A percentile compares a stretch with the other conserved stretches of the same genome.
Evolutionary conservation across 768 basidiomycete genomes (phyloP).

Genomic region (Crepidotus variabilis): DNA sequence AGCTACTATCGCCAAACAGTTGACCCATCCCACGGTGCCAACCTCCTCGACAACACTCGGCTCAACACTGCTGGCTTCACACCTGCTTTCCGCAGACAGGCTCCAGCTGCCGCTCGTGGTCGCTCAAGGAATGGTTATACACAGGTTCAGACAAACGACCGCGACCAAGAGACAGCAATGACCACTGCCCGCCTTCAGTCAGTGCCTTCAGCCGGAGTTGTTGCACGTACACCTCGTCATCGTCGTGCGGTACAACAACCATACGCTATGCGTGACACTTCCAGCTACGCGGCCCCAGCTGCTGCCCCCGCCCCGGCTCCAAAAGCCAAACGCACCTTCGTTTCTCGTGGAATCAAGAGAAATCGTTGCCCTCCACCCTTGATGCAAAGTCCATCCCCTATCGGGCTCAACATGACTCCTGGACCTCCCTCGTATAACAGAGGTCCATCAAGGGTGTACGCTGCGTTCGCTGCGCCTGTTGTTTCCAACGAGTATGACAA

Average conservation of each 20-base stretch:
- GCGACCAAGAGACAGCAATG: constrained; percentile 7
- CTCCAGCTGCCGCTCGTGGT: constrained; percentile 1
- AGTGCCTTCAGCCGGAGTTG: neutral
- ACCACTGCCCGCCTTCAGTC: constrained; percentile 12
- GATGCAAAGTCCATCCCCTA: constrained; percentile 27
- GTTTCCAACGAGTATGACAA: constrained; percentile 19
- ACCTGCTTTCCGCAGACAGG: constrained; percentile 3
- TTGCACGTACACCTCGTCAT: constrained; percentile 10
- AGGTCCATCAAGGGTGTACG: constrained; percentile 21
- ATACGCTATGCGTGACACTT: constrained; percentile 5
- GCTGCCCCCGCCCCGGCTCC: constrained; percentile 1
- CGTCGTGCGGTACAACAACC: constrained; percentile 11
- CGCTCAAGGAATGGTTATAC: constrained; percentile 15
- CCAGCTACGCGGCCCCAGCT: constrained; percentile 5
- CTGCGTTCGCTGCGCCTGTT: constrained; percentile 25
- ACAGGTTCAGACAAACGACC: constrained; percentile 11
- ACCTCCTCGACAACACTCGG: constrained; percentile 15
- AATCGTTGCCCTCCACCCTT: constrained; percentile 22
- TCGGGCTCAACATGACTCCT: constrained; percentile 15
- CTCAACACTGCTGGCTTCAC: neutral
- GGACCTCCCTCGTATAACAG: constrained; percentile 18
- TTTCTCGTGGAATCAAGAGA: constrained; percentile 20
- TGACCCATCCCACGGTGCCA: constrained; percentile 33
- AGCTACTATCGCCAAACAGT: constrained; percentile 37
- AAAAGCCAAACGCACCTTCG: constrained; percentile 11